Base-by-base conservation (phyloP, 495 filamentous ascomycete genomes). In the Penicillium diatomitis region DNA sequence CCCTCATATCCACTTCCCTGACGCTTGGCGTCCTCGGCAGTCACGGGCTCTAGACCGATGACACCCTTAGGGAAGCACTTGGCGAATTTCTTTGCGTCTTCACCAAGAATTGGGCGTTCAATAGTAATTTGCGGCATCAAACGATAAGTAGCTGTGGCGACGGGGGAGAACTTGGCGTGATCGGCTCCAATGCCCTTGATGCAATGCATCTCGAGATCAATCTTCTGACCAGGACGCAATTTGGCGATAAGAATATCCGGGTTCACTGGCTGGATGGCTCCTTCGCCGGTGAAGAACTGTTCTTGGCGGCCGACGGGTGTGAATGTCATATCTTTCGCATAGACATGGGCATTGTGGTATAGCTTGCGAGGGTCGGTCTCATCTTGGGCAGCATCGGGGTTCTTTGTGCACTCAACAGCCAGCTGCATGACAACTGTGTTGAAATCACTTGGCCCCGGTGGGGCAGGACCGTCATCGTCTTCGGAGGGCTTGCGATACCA, bases 111-210 rank as follows among this genome's bases (percentile, higher is more conserved):
- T 11, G 94, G 91, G 49, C 75, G 71, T 37, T 72, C 62, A 57
- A 97, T 96, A 12, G 77, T 73, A 60, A 99, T 97, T 41, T 82
- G 79, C 2, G 94, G 94, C 54, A 99, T 62, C 6, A 99, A 75
- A 11, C 94, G 80, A 70, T 99, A 99, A 36, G 83, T 83, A 6
- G 92, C 91, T 0, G 94, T 95, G 4, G 91, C 90, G 12, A 99
- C 94, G 30, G 94, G 94, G 1, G 88, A 95, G 75, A 91, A 99
- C 64, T 99, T 99, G 41, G 94, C 87, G 67, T 99, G 94, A 69
- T 97, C 92, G 48, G 82, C 84, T 10, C 94, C 94, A 47, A 92
- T 84, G 28, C 94, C 94, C 68, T 96, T 96, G 67, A 91, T 79
- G 66, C 87, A 87, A 69, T 95, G 89, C 77, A 91, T 79, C 49